A percentile compares a stretch with the other conserved stretches of the same genome.
Evolutionary conservation across 768 basidiomycete species (phyloP).

Genomic region (Mycena venus): DNA sequence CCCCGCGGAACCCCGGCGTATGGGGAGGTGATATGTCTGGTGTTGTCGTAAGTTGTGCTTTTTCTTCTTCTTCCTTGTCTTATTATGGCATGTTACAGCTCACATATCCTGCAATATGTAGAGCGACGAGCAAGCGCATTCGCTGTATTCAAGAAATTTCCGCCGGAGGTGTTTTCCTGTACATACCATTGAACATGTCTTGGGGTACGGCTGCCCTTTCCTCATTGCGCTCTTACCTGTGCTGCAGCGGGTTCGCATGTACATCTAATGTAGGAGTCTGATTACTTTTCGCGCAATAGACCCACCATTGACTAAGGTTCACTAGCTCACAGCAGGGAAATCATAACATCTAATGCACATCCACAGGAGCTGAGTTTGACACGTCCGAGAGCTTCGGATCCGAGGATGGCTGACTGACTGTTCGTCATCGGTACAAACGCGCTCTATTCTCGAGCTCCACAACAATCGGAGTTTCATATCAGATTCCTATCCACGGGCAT

Average conservation of each 20-base stretch:
- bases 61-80: background rate
- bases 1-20: background rate
- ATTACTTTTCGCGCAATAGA: background rate
- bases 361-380: background rate
- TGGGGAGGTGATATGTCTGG: background rate
- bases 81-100: background rate
- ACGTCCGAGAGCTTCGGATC: background rate
- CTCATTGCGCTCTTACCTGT: background rate
- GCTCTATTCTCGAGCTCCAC: background rate
- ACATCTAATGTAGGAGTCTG: background rate
- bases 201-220: background rate
- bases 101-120: background rate
- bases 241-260: background rate
- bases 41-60: background rate
- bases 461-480: too few relatives aligned
- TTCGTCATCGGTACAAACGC: background rate
- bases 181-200: too few relatives aligned
- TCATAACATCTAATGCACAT: background rate
- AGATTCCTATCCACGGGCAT: too few relatives aligned
- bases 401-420: background rate
- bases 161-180: too few relatives aligned
- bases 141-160: too few relatives aligned
- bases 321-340: background rate
- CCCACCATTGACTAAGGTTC: background rate
- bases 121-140: background rate